Conservation (phyloP, 768 basidiomycete genomes). For the Lactifluus volemus region DNA sequence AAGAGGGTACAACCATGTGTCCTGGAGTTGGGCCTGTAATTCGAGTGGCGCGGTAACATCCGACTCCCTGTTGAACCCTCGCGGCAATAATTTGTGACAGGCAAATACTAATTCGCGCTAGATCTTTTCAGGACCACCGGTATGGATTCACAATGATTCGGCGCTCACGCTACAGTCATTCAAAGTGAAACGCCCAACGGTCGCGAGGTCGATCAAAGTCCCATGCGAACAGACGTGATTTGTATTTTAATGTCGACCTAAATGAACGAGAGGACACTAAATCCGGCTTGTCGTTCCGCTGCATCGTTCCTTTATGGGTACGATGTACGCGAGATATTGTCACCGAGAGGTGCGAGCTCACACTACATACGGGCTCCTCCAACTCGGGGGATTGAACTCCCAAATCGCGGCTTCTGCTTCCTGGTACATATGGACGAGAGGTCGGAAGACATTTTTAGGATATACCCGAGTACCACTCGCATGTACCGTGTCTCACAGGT, state of each 20-base stretch:
- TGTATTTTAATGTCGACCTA: neutral
- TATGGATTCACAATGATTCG: neutral
- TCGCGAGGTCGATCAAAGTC: neutral
- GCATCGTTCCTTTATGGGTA: neutral
- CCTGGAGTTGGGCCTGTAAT: neutral
- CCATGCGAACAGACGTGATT: neutral
- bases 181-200: neutral
- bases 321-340: neutral
- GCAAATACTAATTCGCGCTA: neutral
- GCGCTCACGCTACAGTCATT: neutral
- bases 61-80: neutral
- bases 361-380: neutral
- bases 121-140: neutral
- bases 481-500: neutral
- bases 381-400: neutral
- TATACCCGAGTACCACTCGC: neutral
- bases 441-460: neutral
- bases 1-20: neutral
- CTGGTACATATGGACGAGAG: neutral
- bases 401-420: neutral
- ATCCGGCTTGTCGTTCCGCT: neutral
- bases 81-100: neutral
- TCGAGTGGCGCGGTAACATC: neutral
- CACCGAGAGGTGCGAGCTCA: neutral
- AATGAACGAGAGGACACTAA: neutral